phyloP scores from a whole-genome alignment of 768 basidiomycete species.

The Auricularia cornea region DNA sequence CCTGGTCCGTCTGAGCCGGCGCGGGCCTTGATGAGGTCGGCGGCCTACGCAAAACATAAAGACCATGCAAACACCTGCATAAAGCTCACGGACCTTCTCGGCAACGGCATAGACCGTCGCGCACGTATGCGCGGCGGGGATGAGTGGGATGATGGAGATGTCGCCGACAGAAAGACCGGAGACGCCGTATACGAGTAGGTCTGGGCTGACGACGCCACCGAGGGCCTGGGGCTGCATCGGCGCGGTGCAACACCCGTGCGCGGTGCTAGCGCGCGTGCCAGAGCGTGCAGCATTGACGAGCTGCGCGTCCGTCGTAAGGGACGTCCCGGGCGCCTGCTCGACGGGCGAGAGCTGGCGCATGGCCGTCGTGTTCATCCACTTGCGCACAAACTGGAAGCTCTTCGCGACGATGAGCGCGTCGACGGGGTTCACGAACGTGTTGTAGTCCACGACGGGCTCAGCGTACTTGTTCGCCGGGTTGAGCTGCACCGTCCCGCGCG shows the following conservation, averaged over 20 bases:
- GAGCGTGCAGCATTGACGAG: constrained; percentile 14
- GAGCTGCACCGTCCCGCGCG: neutral
- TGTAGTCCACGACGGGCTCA: neutral
- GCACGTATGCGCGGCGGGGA: constrained; percentile 14
- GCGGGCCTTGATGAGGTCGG: constrained; percentile 16
- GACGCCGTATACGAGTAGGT: constrained; percentile 36
- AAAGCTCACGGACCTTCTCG: neutral
- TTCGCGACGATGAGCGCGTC: neutral
- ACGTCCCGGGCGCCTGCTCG: constrained; percentile 2
- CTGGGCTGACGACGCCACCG: constrained; percentile 40
- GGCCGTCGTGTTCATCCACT: neutral
- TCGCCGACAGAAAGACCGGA: constrained; percentile 32
- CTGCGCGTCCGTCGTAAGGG: constrained; percentile 8
- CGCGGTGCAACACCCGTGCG: constrained; percentile 27
- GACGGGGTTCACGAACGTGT: neutral
- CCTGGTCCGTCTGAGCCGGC: neutral
- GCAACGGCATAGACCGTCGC: constrained; percentile 15
- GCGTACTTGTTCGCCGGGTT: neutral
- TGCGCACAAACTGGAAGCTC: neutral
- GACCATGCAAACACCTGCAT: neutral
- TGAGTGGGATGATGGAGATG: constrained; percentile 14
- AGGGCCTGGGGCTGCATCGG: constrained; percentile 31
- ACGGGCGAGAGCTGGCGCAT: neutral
- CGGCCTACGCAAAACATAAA: constrained; percentile 12
- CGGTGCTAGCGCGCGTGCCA: constrained; percentile 11